Conservation (phyloP, 345 rosid species). For the Euclidium syriacum region DNA sequence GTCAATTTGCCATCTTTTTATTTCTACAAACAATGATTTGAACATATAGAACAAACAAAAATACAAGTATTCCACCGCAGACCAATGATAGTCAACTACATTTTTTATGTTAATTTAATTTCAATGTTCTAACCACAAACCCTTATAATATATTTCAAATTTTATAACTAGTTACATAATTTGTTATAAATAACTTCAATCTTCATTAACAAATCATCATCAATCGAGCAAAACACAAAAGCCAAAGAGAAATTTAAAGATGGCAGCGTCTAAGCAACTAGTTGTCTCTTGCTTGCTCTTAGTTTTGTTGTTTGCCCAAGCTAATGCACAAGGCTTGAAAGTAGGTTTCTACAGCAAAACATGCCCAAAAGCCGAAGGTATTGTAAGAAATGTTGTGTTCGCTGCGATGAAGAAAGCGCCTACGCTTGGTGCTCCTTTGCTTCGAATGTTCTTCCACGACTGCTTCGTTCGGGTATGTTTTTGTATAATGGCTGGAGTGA, state of each 20-base stretch:
- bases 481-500: not conserved
- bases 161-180: not conserved
- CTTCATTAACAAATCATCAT: conserved; percentile 30
- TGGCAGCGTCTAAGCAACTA: conserved; percentile 17
- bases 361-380: conserved; percentile 38
- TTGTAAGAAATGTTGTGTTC: conserved; percentile 34
- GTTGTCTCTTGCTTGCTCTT: conserved; percentile 15
- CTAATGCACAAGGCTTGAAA: conserved; percentile 19
- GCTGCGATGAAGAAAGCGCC: conserved; percentile 29
- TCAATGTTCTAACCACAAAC: conserved; percentile 32
- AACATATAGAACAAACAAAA: conserved; percentile 7
- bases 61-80: conserved; percentile 25
- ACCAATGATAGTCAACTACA: conserved; percentile 24
- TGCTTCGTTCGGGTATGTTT: conserved; percentile 55
- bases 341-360: conserved; percentile 33
- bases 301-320: conserved; percentile 23
- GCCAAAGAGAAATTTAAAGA: not conserved
- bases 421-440: conserved; percentile 43
- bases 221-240: conserved; percentile 15
- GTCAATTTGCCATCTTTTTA: conserved; percentile 7
- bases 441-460: conserved; percentile 63
- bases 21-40: conserved; percentile 24
- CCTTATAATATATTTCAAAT: conserved; percentile 6
- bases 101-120: conserved; percentile 14
- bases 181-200: conserved; percentile 18